phyloP scores from a whole-genome alignment of 345 rosid species.

The Corchorus olitorius region DNA sequence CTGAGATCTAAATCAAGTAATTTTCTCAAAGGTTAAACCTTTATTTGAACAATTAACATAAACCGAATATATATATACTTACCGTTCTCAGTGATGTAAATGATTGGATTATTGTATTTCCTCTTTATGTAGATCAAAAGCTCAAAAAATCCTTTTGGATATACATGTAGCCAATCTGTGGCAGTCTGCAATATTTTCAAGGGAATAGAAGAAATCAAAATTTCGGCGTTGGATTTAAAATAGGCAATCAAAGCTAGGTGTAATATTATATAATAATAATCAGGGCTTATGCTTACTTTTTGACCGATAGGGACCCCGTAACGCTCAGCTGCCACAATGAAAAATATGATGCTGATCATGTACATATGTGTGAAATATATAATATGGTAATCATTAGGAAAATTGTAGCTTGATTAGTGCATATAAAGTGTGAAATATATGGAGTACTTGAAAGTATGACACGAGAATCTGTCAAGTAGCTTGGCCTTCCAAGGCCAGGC shows the following conservation, averaged over 20 bases:
- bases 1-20: too few relatives aligned
- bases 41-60: too few relatives aligned
- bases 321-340: slow-evolving; percentile 3
- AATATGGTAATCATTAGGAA: not conserved
- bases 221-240: too few relatives aligned
- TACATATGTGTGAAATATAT: not conserved
- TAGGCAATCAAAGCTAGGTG: too few relatives aligned
- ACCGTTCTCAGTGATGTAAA: slow-evolving; percentile 47
- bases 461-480: slow-evolving; percentile 35
- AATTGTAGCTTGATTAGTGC: not conserved
- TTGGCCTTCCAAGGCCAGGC: not conserved
- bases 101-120: slow-evolving; percentile 35
- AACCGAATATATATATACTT: not conserved
- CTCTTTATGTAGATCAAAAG: slow-evolving; percentile 24
- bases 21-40: too few relatives aligned
- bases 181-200: slow-evolving; percentile 9
- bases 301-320: slow-evolving; percentile 12
- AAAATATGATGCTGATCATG: not conserved
- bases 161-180: slow-evolving; percentile 21
- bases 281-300: not conserved
- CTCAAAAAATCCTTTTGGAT: slow-evolving; percentile 27
- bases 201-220: not conserved
- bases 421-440: not conserved
- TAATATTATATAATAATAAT: not conserved
- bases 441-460: slow-evolving; percentile 29